Percentiles rank a stretch among this genome's conserved stretches.
phyloP scores from a whole-genome alignment of 2,329 filamentous ascomycete species.

The Nemania serpens region DNA sequence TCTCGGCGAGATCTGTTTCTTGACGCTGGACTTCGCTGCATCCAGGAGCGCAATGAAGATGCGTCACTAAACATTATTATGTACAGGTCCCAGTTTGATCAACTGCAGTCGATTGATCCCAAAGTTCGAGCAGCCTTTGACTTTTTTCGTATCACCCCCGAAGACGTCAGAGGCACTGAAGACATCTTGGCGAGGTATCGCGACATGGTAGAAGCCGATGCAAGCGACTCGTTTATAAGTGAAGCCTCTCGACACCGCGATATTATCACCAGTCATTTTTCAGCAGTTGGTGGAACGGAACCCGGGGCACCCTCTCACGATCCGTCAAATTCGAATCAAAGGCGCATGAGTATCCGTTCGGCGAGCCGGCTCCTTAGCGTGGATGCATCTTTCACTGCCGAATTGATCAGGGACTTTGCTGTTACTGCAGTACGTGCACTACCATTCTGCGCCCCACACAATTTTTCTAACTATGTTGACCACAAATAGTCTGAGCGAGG shows the following conservation, averaged over 20 bases:
- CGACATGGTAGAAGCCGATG: conserved; percentile 18
- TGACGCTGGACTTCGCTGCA: conserved; percentile 36
- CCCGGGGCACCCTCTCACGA: conserved; percentile 7
- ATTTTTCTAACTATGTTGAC: conserved; percentile 15
- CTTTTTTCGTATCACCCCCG: conserved; percentile 31
- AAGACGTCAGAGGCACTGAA: conserved; percentile 17
- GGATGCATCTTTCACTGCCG: conserved; percentile 34
- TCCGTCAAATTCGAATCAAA: not conserved
- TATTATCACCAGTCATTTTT: conserved; percentile 32
- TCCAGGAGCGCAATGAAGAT: conserved; percentile 33
- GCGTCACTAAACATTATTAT: conserved; percentile 35
- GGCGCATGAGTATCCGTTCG: conserved; percentile 34
- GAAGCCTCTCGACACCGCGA: conserved; percentile 34
- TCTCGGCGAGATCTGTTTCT: conserved; percentile 33
- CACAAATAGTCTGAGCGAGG: conserved; percentile 28
- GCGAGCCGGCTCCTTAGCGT: conserved; percentile 35
- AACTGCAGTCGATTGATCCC: conserved; percentile 12
- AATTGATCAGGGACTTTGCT: conserved; percentile 38
- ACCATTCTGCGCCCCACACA: not conserved
- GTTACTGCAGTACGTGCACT: conserved; percentile 31
- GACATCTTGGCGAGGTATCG: conserved; percentile 34
- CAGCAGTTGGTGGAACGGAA: conserved; percentile 22
- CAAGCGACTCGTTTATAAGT: conserved; percentile 18
- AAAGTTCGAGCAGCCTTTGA: conserved; percentile 33
- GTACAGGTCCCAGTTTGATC: conserved; percentile 38